Evolutionary conservation across 202 grass and related monocot species (phyloP).

Genomic region (Dendrocalamus latiflorus): DNA sequence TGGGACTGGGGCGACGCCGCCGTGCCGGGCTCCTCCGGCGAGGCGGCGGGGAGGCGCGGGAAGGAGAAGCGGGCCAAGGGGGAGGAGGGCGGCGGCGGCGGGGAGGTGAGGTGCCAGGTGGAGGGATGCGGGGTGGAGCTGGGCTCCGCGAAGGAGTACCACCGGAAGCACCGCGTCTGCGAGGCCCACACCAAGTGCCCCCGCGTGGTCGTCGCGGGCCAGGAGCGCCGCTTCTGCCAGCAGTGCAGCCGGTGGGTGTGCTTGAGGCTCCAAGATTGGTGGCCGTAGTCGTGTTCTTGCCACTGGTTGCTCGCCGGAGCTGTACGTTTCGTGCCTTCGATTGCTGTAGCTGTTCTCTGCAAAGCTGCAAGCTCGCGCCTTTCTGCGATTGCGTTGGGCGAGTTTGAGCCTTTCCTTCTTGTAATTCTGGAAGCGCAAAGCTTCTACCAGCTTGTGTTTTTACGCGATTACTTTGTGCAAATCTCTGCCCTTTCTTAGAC

Average conservation of each 20-base stretch:
- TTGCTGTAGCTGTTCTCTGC: neutral
- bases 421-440: neutral
- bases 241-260: too few relatives aligned
- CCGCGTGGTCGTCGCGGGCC: too few relatives aligned
- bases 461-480: neutral
- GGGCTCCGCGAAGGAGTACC: too few relatives aligned
- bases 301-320: neutral
- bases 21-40: slow-evolving; percentile 32
- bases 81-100: slow-evolving; percentile 32
- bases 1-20: too few relatives aligned
- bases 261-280: slow-evolving; percentile 45
- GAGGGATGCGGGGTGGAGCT: slow-evolving; percentile 77
- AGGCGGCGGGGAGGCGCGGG: slow-evolving; percentile 33
- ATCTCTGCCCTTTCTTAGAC: too few relatives aligned
- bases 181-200: too few relatives aligned
- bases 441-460: neutral
- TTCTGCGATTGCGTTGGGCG: neutral
- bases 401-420: neutral
- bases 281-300: neutral
- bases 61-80: slow-evolving; percentile 47
- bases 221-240: too few relatives aligned
- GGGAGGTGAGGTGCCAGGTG: slow-evolving; percentile 66
- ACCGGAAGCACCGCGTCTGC: too few relatives aligned
- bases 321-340: neutral
- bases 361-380: neutral